Evolutionary conservation across 345 rosid genomes (phyloP).

Genomic region (Eucalyptus curtisii): DNA sequence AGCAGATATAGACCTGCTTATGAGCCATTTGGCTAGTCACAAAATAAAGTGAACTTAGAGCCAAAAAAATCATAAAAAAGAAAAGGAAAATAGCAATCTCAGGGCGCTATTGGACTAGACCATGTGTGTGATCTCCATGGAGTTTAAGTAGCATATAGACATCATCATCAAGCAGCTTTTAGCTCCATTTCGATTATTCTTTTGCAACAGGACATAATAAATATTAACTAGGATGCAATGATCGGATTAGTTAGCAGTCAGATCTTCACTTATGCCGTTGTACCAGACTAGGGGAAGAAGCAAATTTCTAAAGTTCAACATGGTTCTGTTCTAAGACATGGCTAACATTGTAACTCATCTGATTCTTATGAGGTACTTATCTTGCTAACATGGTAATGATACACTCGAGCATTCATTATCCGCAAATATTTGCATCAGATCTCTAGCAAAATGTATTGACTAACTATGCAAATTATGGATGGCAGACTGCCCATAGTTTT

Average conservation of each 20-base stretch:
- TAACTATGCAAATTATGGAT: neutral
- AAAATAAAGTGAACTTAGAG: neutral
- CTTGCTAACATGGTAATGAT: neutral
- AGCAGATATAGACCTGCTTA: neutral
- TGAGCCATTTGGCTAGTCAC: neutral
- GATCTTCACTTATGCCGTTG: neutral
- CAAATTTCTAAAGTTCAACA: neutral
- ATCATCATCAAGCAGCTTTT: too few relatives aligned
- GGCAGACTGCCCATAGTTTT: neutral
- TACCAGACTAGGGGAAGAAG: neutral
- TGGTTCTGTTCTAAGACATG: neutral
- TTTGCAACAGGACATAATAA: too few relatives aligned
- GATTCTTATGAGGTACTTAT: neutral
- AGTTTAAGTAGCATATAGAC: too few relatives aligned
- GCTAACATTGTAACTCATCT: neutral
- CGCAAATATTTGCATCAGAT: neutral
- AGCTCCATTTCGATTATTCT: too few relatives aligned
- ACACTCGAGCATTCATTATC: neutral
- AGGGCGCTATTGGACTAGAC: neutral
- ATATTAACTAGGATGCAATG: neutral
- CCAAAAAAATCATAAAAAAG: neutral
- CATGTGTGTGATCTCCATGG: too few relatives aligned
- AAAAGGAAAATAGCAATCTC: neutral
- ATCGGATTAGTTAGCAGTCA: neutral
- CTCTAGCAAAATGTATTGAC: neutral